Base-by-base conservation (phyloP, 2,329 filamentous ascomycete genomes). In the Trichoderma lentiforme region DNA sequence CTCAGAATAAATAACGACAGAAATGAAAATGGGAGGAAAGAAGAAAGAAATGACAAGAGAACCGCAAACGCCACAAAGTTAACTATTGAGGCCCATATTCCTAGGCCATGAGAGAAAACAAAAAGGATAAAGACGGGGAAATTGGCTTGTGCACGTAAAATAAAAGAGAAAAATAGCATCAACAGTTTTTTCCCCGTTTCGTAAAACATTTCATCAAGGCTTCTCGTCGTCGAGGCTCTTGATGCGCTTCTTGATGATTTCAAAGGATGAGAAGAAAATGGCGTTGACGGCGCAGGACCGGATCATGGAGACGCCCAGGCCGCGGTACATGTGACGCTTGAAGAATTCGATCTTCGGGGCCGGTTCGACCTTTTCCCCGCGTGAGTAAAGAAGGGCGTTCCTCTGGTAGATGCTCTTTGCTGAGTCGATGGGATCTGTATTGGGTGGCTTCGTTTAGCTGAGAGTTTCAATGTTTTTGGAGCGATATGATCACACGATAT, bases 181-280 rank as follows among this genome's bases (percentile, higher is more conserved):
- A 14, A 24, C 11, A 12, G 21, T 12, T 12, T 12, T 7, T 21
- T 6, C n/a, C 43, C 57, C 18, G 18, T 28, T 34, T 34, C 6
- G 18, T 34, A 28, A 21, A 18, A 51, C 18, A 21, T 8, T 34
- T 32, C 30, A 34, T 60, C 57, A 34, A 34, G 18, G 57, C 30
- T 11, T 32, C 15, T 80, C 77, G 64, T 89, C 86, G 51, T 88
- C 86, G 74, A 88, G 82, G 11, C 83, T 81, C 77, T 87, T 86
- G 81, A 90, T 89, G 74, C 86, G 85, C 80, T 90, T 91, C 83
- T 96, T 96, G 77, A 93, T 87, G 77, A 93, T 91, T 82, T 97
- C 93, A 79, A 96, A 97, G 51, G 91, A 92, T 57, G 92, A 94
- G 83, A 97, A 97, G 86, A 97, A 97, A 77, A 97, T 92, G 75